A percentile compares a stretch with the other conserved stretches of the same genome.
Conservation (phyloP, 768 basidiomycete genomes). For the Suillus sp. region DNA sequence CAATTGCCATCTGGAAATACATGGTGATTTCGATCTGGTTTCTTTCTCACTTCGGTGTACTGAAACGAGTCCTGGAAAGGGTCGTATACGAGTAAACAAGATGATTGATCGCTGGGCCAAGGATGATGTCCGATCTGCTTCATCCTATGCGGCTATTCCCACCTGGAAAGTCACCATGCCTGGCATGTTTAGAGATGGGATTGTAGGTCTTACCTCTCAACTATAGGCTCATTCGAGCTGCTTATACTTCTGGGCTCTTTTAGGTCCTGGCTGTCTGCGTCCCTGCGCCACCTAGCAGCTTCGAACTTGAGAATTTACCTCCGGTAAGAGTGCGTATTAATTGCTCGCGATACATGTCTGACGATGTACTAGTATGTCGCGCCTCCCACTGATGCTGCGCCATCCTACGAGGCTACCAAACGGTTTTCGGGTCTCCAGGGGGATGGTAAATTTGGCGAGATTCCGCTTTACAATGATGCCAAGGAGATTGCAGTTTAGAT, state of each 20-base stretch:
- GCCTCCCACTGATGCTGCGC: constrained; percentile 36
- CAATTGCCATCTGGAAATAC: constrained; percentile 50
- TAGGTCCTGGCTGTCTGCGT: constrained; percentile 44
- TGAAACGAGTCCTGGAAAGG: constrained; percentile 32
- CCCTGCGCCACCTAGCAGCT: constrained; percentile 37
- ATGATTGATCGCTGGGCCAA: constrained; percentile 44
- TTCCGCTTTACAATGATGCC: constrained; percentile 46
- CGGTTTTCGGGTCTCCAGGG: constrained; percentile 30
- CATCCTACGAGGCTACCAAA: constrained; percentile 34
- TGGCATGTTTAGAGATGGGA: constrained; percentile 37
- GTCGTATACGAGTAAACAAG: constrained; percentile 40
- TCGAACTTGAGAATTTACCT: constrained; percentile 47
- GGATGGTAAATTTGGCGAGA: constrained; percentile 37
- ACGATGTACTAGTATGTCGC: constrained; percentile 40
- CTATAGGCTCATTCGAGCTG: not conserved
- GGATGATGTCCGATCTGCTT: constrained; percentile 37
- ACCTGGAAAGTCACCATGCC: constrained; percentile 46
- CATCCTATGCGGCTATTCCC: constrained; percentile 31
- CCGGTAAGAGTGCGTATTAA: constrained; percentile 33
- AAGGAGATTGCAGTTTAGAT: constrained; percentile 23
- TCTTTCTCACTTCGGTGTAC: not conserved
- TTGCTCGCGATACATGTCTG: not conserved
- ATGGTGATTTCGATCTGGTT: constrained; percentile 31
- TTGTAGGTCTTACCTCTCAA: constrained; percentile 32
- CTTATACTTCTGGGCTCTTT: not conserved